These are phyloP conservation scores for Cnidoscolus chayamansa DNA, from an alignment of 441 rosid species.

Conservation along the genomic window DNA sequence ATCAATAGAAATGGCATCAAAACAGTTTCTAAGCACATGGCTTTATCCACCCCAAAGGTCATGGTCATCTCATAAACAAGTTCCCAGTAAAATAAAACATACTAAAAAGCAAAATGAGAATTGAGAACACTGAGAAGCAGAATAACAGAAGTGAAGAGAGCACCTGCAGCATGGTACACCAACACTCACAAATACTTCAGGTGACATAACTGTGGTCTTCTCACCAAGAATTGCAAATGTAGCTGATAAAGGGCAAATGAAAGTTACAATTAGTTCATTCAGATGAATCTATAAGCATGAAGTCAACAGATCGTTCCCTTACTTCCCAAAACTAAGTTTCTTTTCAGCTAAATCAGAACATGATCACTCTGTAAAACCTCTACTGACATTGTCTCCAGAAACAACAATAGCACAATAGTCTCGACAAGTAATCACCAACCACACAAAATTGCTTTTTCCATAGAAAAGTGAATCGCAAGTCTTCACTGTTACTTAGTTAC, in stretches of 20 bases:
- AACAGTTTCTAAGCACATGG: constrained; percentile 4
- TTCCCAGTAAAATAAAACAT: constrained; percentile 8
- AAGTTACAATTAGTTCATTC: constrained; percentile 24
- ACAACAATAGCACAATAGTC: not conserved
- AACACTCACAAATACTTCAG: constrained; percentile 82
- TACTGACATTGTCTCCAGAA: not conserved
- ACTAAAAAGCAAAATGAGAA: constrained; percentile 9
- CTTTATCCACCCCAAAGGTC: constrained; percentile 7
- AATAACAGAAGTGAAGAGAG: constrained; percentile 30
- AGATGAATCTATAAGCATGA: constrained; percentile 14
- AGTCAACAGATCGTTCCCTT: constrained; percentile 14
- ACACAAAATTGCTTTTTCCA: not conserved
- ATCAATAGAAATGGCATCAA: not conserved
- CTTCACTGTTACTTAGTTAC: not conserved
- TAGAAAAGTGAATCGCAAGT: too few relatives aligned
- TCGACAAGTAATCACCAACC: not conserved
- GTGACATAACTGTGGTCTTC: constrained; percentile 98
- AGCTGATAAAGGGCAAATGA: constrained; percentile 44
- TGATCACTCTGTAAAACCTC: not conserved
- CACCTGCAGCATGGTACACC: constrained; percentile 99
- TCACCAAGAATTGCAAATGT: constrained; percentile 88
- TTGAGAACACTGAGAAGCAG: constrained; percentile 6
- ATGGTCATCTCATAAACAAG: not conserved
- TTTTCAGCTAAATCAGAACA: constrained; percentile 22
- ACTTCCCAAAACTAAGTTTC: not conserved